Evolutionary conservation across 768 basidiomycete species (phyloP).

Genomic region (Boletellus emodensis): DNA sequence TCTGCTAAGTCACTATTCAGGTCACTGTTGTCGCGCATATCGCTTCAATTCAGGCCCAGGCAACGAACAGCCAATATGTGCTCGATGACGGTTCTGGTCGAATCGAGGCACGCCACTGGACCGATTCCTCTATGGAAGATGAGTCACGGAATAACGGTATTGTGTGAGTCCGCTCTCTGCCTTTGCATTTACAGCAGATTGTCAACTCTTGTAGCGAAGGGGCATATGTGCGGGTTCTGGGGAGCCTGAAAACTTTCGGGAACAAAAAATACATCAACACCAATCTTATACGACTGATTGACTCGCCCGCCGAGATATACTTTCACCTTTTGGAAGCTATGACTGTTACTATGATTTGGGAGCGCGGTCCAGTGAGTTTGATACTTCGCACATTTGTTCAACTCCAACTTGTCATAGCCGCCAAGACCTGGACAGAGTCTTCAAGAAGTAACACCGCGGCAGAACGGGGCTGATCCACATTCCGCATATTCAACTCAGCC

Average conservation of each 20-base stretch:
- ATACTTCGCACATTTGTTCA: background rate
- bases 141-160: slow-evolving; percentile 49
- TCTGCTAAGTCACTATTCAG: slow-evolving; percentile 33
- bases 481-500: slow-evolving; percentile 44
- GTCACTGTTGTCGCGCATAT: slow-evolving; percentile 75
- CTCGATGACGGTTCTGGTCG: slow-evolving; percentile 85
- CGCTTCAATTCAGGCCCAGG: slow-evolving; percentile 57
- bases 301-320: slow-evolving; percentile 71
- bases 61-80: slow-evolving; percentile 76
- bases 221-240: slow-evolving; percentile 78
- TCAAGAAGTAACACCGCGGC: slow-evolving; percentile 10
- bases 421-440: slow-evolving; percentile 29
- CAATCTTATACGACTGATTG: slow-evolving; percentile 62
- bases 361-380: slow-evolving; percentile 59
- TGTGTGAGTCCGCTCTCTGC: slow-evolving; percentile 31
- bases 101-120: slow-evolving; percentile 80
- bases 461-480: slow-evolving; percentile 13
- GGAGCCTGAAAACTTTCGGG: slow-evolving; percentile 76
- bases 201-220: slow-evolving; percentile 48
- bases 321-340: slow-evolving; percentile 81
- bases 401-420: slow-evolving; percentile 24
- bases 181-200: background rate
- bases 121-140: slow-evolving; percentile 59
- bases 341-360: slow-evolving; percentile 58
- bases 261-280: slow-evolving; percentile 81